Conservation (phyloP, 2,329 filamentous ascomycete genomes). For the Colletotrichum filicis region DNA sequence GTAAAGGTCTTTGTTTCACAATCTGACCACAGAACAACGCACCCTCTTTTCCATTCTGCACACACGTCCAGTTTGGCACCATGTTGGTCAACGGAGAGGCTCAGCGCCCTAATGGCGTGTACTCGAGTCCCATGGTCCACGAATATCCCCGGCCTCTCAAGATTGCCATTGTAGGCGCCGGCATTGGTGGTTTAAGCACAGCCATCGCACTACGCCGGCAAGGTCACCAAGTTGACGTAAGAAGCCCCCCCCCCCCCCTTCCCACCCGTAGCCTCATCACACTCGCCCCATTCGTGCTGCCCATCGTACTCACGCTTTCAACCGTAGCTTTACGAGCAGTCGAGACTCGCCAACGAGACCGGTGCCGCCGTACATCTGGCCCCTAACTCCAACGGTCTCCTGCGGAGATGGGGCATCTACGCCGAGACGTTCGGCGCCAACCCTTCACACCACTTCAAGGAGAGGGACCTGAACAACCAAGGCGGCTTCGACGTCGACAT, state of each 20-base stretch:
- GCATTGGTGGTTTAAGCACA: slow-evolving; percentile 64
- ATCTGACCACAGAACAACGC: neutral
- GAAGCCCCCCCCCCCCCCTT: neutral
- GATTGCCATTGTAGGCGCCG: slow-evolving; percentile 48
- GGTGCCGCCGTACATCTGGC: slow-evolving; percentile 73
- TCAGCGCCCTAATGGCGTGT: slow-evolving; percentile 8
- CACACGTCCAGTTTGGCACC: neutral
- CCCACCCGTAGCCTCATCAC: neutral
- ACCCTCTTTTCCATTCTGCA: neutral
- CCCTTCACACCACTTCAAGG: slow-evolving; percentile 40
- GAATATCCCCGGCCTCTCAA: slow-evolving; percentile 34
- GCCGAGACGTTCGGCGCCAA: slow-evolving; percentile 51
- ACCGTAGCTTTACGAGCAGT: slow-evolving; percentile 64
- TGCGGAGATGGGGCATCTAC: slow-evolving; percentile 53
- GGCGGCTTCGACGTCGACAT: slow-evolving; percentile 49
- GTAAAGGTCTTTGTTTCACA: slow-evolving; percentile 1
- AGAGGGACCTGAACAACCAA: slow-evolving; percentile 51
- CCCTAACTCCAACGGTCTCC: slow-evolving; percentile 69
- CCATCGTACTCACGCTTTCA: neutral
- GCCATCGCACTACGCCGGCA: slow-evolving; percentile 64
- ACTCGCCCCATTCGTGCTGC: neutral
- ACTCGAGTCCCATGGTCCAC: slow-evolving; percentile 22
- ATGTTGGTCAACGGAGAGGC: slow-evolving; percentile 22
- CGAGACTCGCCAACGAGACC: slow-evolving; percentile 63
- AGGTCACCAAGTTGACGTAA: slow-evolving; percentile 58